Evolutionary conservation across 1,284 basidiomycete species (phyloP).

Genomic region (Mrakiaceae sp.): DNA sequence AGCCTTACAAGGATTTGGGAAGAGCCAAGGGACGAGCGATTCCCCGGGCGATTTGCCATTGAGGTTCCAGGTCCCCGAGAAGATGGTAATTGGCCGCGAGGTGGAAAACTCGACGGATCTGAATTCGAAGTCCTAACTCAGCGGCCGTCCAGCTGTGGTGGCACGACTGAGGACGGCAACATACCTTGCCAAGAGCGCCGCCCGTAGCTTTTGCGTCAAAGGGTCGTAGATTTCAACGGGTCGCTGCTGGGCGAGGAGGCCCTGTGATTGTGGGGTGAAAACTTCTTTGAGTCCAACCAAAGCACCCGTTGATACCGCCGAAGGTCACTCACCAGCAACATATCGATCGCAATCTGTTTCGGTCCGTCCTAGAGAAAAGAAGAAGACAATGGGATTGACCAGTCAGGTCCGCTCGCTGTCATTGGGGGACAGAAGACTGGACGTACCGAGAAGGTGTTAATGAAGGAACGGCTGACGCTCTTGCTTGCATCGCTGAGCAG

Average conservation of each 20-base stretch:
- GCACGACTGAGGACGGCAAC: neutral
- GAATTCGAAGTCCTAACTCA: neutral
- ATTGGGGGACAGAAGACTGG: too few species aligned
- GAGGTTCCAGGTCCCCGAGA: constrained; percentile 90
- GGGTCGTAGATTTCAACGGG: constrained; percentile 90
- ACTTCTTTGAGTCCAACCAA: neutral
- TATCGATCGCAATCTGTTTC: constrained; percentile 90
- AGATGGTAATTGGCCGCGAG: constrained; percentile 58
- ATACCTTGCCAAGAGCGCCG: neutral
- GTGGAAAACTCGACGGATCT: constrained; percentile 79
- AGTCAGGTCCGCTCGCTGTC: too few species aligned
- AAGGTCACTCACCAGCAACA: constrained; percentile 59
- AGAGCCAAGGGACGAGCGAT: constrained; percentile 79
- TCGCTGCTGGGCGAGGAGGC: constrained; percentile 76
- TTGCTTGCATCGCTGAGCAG: constrained; percentile 93
- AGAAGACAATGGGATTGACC: too few species aligned
- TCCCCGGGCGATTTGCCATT: constrained; percentile 79
- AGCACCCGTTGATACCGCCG: neutral
- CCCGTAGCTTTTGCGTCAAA: constrained; percentile 71
- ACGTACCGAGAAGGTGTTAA: constrained; percentile 77
- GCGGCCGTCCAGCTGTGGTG: constrained; percentile 11
- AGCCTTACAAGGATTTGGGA: constrained; percentile 40
- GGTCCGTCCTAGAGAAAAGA: constrained; percentile 50
- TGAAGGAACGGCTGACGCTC: constrained; percentile 64
- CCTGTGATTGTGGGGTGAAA: constrained; percentile 41